Conservation (phyloP, 1,139 yeast genomes). For the Geotrichum aggregatum region DNA sequence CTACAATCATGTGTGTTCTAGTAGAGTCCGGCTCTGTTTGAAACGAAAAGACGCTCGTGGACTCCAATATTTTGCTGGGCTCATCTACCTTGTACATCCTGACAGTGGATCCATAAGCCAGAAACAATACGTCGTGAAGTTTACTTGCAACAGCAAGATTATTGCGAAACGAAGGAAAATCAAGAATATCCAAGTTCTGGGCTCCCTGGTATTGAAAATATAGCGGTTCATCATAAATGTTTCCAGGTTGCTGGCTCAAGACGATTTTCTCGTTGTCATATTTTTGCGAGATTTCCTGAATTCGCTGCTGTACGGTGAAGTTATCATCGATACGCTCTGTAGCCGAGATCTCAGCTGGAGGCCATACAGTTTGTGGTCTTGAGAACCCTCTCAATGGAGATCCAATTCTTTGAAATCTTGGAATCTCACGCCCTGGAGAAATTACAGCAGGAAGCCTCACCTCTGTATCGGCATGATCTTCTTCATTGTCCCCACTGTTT, state of each 20-base stretch:
- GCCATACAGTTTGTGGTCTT: background rate
- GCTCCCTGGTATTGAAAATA: slow-evolving; percentile 23
- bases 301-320: background rate
- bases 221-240: slow-evolving; percentile 18
- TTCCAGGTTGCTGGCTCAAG: slow-evolving; percentile 12
- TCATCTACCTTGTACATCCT: slow-evolving; percentile 26
- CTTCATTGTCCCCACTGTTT: background rate
- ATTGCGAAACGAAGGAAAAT: slow-evolving; percentile 28
- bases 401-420: background rate
- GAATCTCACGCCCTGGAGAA: background rate
- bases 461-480: background rate
- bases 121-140: slow-evolving; percentile 23
- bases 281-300: background rate
- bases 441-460: background rate
- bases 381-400: background rate
- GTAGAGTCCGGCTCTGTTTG: slow-evolving; percentile 26
- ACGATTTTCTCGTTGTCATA: slow-evolving; percentile 10
- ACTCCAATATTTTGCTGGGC: slow-evolving; percentile 23
- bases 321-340: background rate
- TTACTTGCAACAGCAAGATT: slow-evolving; percentile 28
- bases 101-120: slow-evolving; percentile 26
- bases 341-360: slow-evolving; percentile 5
- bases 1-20: slow-evolving; percentile 24
- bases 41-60: slow-evolving; percentile 20
- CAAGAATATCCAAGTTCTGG: slow-evolving; percentile 18